Conservation (phyloP, 192 early-diverging fungal genomes). For the Coemansia sp. region DNA sequence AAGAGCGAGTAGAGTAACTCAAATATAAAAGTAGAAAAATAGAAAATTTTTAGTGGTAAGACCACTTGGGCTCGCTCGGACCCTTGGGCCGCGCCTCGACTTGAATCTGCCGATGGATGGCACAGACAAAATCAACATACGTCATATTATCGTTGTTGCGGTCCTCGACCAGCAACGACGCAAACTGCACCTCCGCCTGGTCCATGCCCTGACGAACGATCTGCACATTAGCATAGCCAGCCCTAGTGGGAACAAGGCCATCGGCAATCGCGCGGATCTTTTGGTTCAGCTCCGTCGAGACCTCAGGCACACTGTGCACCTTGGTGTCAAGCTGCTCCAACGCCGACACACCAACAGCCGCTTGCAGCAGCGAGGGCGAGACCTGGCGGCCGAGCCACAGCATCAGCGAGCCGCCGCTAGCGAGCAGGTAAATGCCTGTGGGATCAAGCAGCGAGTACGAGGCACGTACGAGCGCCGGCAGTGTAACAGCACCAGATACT, state of each 20-base stretch:
- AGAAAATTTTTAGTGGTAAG: conserved; percentile 26
- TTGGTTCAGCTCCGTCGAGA: conserved; percentile 65
- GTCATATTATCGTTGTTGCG: conserved; percentile 84
- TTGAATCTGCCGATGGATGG: conserved; percentile 88
- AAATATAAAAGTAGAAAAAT: conserved; percentile 1
- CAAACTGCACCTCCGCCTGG: conserved; percentile 79
- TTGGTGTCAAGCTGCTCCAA: conserved; percentile 70
- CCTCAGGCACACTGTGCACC: conserved; percentile 63
- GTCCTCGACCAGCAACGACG: conserved; percentile 83
- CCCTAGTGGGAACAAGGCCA: conserved; percentile 67
- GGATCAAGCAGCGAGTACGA: conserved; percentile 79
- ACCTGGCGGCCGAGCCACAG: conserved; percentile 89
- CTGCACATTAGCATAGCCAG: conserved; percentile 68
- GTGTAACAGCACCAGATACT: conserved; percentile 59
- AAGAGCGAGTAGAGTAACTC: neutral
- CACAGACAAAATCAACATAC: conserved; percentile 92
- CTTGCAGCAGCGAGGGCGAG: conserved; percentile 64
- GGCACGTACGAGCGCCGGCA: conserved; percentile 72
- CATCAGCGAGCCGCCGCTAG: conserved; percentile 77
- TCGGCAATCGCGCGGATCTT: conserved; percentile 69
- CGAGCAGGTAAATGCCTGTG: conserved; percentile 82
- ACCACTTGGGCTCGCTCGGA: conserved; percentile 44
- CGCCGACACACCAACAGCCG: conserved; percentile 81
- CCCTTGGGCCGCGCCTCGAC: conserved; percentile 65
- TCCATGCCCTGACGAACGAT: conserved; percentile 89